Conservation (phyloP, 805 yeast species). For the Zygosaccharomyces bisporus region DNA sequence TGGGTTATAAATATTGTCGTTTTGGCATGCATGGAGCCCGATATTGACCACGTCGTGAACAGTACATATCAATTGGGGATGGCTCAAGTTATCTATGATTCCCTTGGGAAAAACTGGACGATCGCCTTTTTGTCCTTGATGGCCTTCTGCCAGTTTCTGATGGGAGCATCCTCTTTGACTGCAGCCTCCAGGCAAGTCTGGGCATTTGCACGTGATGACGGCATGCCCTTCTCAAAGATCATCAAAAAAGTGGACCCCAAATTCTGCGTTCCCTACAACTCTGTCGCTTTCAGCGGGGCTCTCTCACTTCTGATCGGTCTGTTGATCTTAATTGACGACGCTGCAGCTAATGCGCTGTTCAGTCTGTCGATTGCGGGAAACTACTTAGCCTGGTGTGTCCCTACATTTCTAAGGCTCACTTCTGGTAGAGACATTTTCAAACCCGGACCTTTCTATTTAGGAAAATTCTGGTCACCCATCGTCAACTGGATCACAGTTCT, state of each 20-base stretch:
- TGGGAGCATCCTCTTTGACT: conserved; percentile 58
- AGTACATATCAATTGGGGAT: conserved; percentile 53
- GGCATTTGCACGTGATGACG: conserved; percentile 73
- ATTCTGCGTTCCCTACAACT: conserved; percentile 58
- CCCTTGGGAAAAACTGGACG: conserved; percentile 62
- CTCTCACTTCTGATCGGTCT: conserved; percentile 52
- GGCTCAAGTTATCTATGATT: conserved; percentile 59
- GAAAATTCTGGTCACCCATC: conserved; percentile 41
- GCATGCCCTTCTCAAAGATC: conserved; percentile 54
- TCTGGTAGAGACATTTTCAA: conserved; percentile 45
- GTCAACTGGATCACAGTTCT: conserved; percentile 45
- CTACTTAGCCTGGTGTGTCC: conserved; percentile 59
- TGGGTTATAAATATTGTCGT: conserved; percentile 51
- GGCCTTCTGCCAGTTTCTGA: conserved; percentile 56
- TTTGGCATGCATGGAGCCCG: conserved; percentile 49
- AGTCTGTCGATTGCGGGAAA: conserved; percentile 61
- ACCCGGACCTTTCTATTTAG: conserved; percentile 65
- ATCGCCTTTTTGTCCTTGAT: conserved; percentile 58
- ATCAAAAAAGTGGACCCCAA: conserved; percentile 53
- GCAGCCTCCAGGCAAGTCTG: conserved; percentile 64
- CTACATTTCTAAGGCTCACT: conserved; percentile 51
- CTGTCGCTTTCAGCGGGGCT: conserved; percentile 51
- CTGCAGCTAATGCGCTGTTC: conserved; percentile 67
- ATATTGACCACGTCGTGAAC: conserved; percentile 38
- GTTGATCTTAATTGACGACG: conserved; percentile 52